phyloP scores from a whole-genome alignment of 169 alveolate species.

The Gregarina niphandrodes region DNA sequence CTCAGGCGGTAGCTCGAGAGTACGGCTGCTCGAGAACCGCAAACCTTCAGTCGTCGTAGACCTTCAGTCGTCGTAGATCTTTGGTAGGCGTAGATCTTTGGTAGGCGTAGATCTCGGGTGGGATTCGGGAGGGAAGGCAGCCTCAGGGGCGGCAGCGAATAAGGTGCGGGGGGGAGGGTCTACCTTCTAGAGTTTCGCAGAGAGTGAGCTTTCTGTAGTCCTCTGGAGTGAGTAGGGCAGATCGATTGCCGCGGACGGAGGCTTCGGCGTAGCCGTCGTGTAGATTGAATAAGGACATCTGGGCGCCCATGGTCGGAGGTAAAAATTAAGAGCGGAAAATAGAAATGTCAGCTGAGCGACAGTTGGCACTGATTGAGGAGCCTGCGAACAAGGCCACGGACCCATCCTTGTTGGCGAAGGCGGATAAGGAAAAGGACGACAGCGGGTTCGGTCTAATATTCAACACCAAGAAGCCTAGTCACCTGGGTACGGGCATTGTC shows the following conservation, averaged over 20 bases:
- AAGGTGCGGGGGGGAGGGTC: not conserved
- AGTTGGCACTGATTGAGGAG: too few species aligned
- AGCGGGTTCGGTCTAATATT: too few species aligned
- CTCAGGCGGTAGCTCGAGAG: too few species aligned
- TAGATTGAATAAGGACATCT: slow-evolving; percentile 66
- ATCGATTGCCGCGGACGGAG: slow-evolving; percentile 72
- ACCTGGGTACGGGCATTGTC: not conserved
- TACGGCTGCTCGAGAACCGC: not conserved
- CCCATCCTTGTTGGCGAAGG: too few species aligned
- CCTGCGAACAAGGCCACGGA: too few species aligned
- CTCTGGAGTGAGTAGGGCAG: slow-evolving; percentile 74
- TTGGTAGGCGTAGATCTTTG: not conserved
- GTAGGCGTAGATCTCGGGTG: not conserved
- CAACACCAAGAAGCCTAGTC: not conserved
- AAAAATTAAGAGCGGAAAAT: too few species aligned
- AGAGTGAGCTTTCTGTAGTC: slow-evolving; percentile 57
- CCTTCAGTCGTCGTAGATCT: not conserved
- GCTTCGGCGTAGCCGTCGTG: slow-evolving; percentile 91
- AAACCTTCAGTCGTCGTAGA: not conserved
- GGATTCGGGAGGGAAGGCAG: too few species aligned
- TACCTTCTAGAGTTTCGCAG: slow-evolving; percentile 60
- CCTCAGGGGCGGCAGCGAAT: too few species aligned
- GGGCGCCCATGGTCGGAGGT: too few species aligned
- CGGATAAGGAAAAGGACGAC: too few species aligned
- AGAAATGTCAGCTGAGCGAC: too few species aligned